A percentile compares a stretch with the other conserved stretches of the same genome.
phyloP scores from a whole-genome alignment of 2,329 filamentous ascomycete genomes.

The Aspergillus alliaceus region DNA sequence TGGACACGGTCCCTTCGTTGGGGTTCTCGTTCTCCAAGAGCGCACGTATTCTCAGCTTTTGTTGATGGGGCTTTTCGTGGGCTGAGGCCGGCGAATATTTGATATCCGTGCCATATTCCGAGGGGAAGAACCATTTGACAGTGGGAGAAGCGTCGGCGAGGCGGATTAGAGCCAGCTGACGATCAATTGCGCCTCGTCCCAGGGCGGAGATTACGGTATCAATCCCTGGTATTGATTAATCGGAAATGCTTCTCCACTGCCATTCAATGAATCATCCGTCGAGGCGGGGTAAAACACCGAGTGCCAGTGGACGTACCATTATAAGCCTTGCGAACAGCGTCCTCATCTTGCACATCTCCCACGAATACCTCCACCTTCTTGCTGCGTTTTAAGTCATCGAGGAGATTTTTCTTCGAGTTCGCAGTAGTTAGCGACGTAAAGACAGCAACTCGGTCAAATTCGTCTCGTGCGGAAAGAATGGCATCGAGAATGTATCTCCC shows the following conservation, averaged over 20 bases:
- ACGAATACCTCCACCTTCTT: conserved; percentile 55
- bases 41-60: conserved; percentile 67
- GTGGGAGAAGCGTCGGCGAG: conserved; percentile 56
- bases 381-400: conserved; percentile 48
- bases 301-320: conserved; percentile 44
- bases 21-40: conserved; percentile 46
- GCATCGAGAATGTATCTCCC: conserved; percentile 49
- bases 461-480: conserved; percentile 49
- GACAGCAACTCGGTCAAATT: conserved; percentile 55
- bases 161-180: conserved; percentile 62
- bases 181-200: conserved; percentile 61
- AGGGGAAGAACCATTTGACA: conserved; percentile 66
- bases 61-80: conserved; percentile 66
- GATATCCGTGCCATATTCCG: conserved; percentile 67
- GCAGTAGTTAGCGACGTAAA: conserved; percentile 58
- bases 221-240: conserved; percentile 43
- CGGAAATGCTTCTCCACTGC: too few species aligned
- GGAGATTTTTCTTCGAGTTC: conserved; percentile 50
- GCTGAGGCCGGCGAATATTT: conserved; percentile 60
- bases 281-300: not conserved
- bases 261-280: too few species aligned
- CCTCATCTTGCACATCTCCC: conserved; percentile 54
- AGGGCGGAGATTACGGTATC: conserved; percentile 67
- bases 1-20: conserved; percentile 36
- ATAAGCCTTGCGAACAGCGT: conserved; percentile 59